These are phyloP conservation scores for Serendipita sp. DNA, from an alignment of 768 basidiomycete genomes.

Conservation along the genomic window DNA sequence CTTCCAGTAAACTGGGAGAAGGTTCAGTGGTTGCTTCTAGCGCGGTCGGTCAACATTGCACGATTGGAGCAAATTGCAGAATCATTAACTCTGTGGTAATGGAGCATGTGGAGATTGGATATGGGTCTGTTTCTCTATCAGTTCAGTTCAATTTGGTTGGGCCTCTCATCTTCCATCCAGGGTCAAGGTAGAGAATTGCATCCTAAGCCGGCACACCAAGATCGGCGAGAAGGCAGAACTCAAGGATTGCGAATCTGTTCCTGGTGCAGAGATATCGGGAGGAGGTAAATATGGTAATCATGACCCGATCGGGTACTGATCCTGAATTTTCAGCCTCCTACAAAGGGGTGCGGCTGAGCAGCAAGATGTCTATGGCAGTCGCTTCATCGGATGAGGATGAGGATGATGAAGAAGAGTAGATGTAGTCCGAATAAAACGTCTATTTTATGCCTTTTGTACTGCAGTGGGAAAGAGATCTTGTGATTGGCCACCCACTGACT, in stretches of 20 bases:
- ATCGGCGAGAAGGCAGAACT: slow-evolving; percentile 57
- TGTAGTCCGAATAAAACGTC: not conserved
- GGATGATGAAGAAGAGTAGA: too few species aligned
- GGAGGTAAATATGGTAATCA: not conserved
- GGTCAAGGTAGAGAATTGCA: slow-evolving; percentile 59
- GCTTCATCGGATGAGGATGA: too few species aligned
- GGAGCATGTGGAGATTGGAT: slow-evolving; percentile 77
- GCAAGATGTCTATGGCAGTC: too few species aligned
- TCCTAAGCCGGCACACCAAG: slow-evolving; percentile 58
- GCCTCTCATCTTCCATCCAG: slow-evolving; percentile 20
- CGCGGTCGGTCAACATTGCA: slow-evolving; percentile 66
- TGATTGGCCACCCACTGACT: not conserved
- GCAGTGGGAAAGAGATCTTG: not conserved
- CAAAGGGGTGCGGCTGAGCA: too few species aligned
- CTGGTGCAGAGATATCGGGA: not conserved
- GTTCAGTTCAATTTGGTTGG: not conserved
- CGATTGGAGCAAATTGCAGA: slow-evolving; percentile 71
- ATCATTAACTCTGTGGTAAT: slow-evolving; percentile 68
- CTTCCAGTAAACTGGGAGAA: slow-evolving; percentile 69
- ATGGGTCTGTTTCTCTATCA: slow-evolving; percentile 42
- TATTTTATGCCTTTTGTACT: too few species aligned
- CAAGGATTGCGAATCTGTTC: slow-evolving; percentile 1
- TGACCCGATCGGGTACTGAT: not conserved
- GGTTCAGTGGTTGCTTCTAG: slow-evolving; percentile 65
- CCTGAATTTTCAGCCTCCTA: too few species aligned